These are phyloP conservation scores for Solanum appendiculatum DNA, from an alignment of 257 asterid genomes.

Conservation along the genomic window DNA sequence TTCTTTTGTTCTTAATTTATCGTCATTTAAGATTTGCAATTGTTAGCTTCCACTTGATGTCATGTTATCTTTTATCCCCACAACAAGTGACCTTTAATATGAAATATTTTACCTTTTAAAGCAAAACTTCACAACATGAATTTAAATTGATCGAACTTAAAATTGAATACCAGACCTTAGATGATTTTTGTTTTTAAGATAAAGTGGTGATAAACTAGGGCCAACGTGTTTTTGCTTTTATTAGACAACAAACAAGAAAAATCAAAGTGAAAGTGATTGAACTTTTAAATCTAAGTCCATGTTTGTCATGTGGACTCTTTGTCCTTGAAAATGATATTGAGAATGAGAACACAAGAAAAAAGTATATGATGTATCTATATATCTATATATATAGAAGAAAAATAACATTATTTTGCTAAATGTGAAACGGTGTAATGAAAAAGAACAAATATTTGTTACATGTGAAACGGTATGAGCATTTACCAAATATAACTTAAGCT, in stretches of 20 bases:
- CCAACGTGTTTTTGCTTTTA: neutral
- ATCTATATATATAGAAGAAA: neutral
- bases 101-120: neutral
- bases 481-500: too few relatives aligned
- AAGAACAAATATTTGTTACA: neutral
- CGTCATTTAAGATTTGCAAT: neutral
- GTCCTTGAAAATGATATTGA: neutral
- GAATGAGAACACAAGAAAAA: neutral
- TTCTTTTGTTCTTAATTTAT: neutral
- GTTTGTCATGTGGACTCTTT: neutral
- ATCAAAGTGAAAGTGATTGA: neutral
- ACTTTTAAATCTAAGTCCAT: neutral
- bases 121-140: accelerated
- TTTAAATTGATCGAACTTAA: neutral
- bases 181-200: neutral
- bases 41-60: neutral
- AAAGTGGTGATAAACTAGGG: neutral
- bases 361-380: neutral
- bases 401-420: neutral
- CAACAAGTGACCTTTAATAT: neutral
- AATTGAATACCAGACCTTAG: neutral
- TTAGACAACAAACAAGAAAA: neutral
- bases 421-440: neutral
- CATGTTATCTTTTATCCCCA: neutral
- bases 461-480: neutral